phyloP scores from a whole-genome alignment of 2,329 filamentous ascomycete genomes.

The Fusarium stilboides region DNA sequence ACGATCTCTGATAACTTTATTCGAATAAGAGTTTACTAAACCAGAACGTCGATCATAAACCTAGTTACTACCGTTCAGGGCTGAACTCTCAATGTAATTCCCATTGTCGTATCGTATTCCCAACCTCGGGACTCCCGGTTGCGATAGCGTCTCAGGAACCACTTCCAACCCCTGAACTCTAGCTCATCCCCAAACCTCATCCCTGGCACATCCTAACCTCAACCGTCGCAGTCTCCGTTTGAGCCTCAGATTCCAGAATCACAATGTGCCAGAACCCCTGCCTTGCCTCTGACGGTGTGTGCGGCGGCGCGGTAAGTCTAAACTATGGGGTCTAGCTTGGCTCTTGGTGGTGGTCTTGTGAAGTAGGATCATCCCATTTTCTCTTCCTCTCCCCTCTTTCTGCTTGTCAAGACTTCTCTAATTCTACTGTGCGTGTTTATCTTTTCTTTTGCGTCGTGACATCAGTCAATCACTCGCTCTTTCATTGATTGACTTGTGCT shows the following conservation, averaged over 20 bases:
- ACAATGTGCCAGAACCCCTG: conserved; percentile 26
- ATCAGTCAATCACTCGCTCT: conserved; percentile 35
- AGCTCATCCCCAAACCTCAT: conserved; percentile 29
- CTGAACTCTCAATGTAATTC: background rate
- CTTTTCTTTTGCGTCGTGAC: conserved; percentile 26
- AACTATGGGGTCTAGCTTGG: conserved; percentile 2
- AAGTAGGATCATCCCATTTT: conserved; percentile 41
- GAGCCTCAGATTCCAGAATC: conserved; percentile 47
- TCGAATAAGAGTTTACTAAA: background rate
- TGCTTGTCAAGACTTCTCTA: conserved; percentile 26
- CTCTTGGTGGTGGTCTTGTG: background rate
- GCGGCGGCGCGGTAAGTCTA: conserved; percentile 20
- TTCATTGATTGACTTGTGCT: conserved; percentile 28
- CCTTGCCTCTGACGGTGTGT: conserved; percentile 25
- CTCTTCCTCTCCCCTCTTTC: conserved; percentile 31
- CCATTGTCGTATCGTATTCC: background rate
- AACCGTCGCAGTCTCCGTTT: conserved; percentile 46
- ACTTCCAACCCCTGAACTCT: conserved; percentile 29
- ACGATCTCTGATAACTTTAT: background rate
- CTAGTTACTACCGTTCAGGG: background rate
- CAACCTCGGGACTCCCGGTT: conserved; percentile 9
- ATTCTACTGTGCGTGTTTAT: conserved; percentile 29
- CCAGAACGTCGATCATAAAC: conserved; percentile 14
- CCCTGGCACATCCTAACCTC: conserved; percentile 43
- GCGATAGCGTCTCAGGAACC: conserved; percentile 33